Evolutionary conservation across 495 filamentous ascomycete genomes (phyloP).

Genomic region (Aspergillus hancockii): DNA sequence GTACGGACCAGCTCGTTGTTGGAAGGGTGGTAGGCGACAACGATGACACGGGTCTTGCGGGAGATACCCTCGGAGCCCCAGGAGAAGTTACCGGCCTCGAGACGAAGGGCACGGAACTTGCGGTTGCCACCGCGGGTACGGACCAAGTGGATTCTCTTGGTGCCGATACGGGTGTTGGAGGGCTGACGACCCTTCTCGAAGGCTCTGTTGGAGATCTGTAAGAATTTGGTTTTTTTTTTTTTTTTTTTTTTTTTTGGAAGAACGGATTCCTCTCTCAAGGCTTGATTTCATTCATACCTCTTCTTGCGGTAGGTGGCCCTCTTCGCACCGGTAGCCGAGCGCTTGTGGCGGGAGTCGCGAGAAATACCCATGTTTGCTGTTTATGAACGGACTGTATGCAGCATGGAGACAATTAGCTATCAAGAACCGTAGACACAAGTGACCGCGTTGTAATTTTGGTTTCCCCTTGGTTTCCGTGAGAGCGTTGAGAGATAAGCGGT

Average conservation of each 20-base stretch:
- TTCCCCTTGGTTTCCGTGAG: slow-evolving; percentile 1
- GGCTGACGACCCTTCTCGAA: slow-evolving; percentile 99
- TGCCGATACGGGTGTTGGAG: slow-evolving; percentile 97
- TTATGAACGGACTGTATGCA: slow-evolving; percentile 52
- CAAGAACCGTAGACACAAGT: slow-evolving; percentile 6
- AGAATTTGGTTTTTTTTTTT: slow-evolving; percentile 7
- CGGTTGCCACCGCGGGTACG: slow-evolving; percentile 98
- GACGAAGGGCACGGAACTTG: slow-evolving; percentile 98
- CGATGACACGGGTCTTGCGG: slow-evolving; percentile 98
- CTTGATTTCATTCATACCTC: slow-evolving; percentile 56
- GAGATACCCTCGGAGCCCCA: slow-evolving; percentile 97
- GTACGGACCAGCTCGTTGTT: slow-evolving; percentile 99
- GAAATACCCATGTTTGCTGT: slow-evolving; percentile 97
- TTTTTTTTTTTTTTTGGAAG: slow-evolving; percentile 8
- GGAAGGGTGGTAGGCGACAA: slow-evolving; percentile 95
- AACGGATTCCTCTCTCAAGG: not conserved
- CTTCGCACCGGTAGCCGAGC: slow-evolving; percentile 96
- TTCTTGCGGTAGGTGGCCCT: slow-evolving; percentile 89
- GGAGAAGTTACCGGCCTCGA: slow-evolving; percentile 99
- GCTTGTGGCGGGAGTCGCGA: slow-evolving; percentile 98
- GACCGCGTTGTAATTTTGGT: not conserved
- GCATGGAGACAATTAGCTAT: slow-evolving; percentile 31
- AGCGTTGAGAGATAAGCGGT: not conserved
- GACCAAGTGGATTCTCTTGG: slow-evolving; percentile 98
- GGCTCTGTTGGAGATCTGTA: slow-evolving; percentile 63